Evolutionary conservation across 2,329 filamentous ascomycete genomes (phyloP), one percentile per base, ranked within the genome.

Genomic region (Zalaria obscura): DNA sequence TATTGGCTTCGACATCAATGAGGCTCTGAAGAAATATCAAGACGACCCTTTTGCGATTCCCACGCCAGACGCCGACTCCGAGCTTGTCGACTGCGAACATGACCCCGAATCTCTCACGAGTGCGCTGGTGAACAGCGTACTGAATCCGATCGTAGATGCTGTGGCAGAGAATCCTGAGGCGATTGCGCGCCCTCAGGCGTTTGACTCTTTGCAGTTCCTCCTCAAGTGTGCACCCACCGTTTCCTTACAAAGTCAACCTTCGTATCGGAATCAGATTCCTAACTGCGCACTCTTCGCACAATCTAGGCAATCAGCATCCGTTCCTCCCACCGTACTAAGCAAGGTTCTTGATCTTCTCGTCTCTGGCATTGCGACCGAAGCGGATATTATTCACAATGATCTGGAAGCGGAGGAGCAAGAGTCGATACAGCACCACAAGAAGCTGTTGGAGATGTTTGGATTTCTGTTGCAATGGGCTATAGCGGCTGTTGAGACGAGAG

Each of bases 401-500:
- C 75, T 93, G 58, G 88, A 95, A 55, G 80, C 77, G 35, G 89
- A 96, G 61, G 89, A 96, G 57, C 87, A 94, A 60, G 87, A 93
- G 55, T 73, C 82, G 5, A 52, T 51, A 2, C 73, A 80, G 33
- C 80, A 93, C 53, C 89, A 98, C 67, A 95, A 94, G 62, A 78
- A 83, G 50, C 71, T 95, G 2, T 73, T 98, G 49, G 91, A 98
- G 59, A 83, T 93, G 55, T 96, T 93, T 58, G 89, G 81, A 29
- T 98, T 94, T 56, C 69, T 98, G 7, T 66, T 98, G 38, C 88
- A 95, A 61, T 98, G 91, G 93, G 84, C 86, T 5, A 82, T 96
- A 48, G 82, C 87, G 5, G 86, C 83, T n/a, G 85, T 95, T 38
- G 91, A 98, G 63, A 81, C 83, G 33, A 93, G 94, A 63, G 83